Percentiles rank a stretch among this genome's conserved stretches.
Evolutionary conservation across 805 yeast species (phyloP).

Genomic region (Wickerhamiella bombiphila): DNA sequence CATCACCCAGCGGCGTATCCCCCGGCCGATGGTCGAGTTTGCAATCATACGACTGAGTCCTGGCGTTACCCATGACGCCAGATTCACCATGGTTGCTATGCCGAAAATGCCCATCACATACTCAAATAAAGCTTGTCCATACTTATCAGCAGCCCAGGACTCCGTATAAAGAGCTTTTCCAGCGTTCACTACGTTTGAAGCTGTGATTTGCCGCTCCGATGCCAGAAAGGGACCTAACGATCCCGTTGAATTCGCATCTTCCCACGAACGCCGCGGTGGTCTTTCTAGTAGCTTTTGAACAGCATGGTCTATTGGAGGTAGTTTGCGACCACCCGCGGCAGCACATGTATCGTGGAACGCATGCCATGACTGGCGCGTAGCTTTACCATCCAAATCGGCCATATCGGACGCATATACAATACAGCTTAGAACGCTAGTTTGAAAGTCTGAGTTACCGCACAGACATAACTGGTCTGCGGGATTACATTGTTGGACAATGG

Average conservation of each 20-base stretch:
- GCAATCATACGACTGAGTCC: background rate
- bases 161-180: background rate
- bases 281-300: background rate
- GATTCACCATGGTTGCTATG: slow-evolving; percentile 4
- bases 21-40: background rate
- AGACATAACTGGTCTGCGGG: background rate
- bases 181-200: background rate
- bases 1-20: slow-evolving; percentile 3
- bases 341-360: background rate
- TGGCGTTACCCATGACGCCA: slow-evolving; percentile 6
- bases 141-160: background rate
- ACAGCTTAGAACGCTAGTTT: background rate
- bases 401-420: background rate
- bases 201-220: background rate
- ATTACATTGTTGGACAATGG: background rate
- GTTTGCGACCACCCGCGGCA: background rate
- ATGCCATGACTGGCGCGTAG: background rate
- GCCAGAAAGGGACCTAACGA: background rate
- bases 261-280: background rate
- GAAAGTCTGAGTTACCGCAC: background rate
- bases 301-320: background rate
- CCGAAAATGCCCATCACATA: slow-evolving; percentile 6
- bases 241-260: background rate
- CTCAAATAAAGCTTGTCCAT: slow-evolving; percentile 6
- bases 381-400: background rate